phyloP scores from a whole-genome alignment of 148 eudicot genomes.

The Tetragonia tetragonoides region DNA sequence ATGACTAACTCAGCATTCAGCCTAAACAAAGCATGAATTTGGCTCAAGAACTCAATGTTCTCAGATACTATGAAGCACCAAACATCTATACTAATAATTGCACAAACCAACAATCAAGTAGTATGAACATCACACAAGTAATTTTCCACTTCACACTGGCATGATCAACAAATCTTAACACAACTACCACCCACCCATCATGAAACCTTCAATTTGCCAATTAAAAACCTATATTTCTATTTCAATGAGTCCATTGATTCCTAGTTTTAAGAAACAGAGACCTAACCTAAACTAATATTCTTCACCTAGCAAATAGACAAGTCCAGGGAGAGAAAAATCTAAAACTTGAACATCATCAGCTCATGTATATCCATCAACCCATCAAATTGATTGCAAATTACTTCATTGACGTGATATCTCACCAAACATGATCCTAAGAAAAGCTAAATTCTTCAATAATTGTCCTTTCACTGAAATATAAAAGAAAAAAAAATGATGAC shows the following conservation, averaged over 20 bases:
- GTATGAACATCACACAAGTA: not conserved
- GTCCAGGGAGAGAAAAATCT: not conserved
- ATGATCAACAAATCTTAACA: not conserved
- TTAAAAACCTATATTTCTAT: no score
- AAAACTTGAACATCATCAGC: not conserved
- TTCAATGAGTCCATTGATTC: no score
- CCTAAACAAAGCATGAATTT: not conserved
- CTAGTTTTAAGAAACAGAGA: no score
- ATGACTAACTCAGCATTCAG: not conserved
- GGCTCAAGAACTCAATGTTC: not conserved
- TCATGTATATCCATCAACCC: not conserved
- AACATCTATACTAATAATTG: not conserved
- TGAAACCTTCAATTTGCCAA: no score
- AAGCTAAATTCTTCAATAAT: not conserved
- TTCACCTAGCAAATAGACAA: not conserved
- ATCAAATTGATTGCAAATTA: conserved; percentile 8
- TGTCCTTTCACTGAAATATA: not conserved
- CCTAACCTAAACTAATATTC: not conserved
- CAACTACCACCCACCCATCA: not conserved
- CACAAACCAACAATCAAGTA: not conserved
- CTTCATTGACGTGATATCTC: not conserved
- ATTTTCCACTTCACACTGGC: not conserved
- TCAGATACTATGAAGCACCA: not conserved
- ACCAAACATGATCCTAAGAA: not conserved
- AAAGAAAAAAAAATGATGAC: not conserved